Percentiles rank a stretch among this genome's conserved stretches.
Evolutionary conservation across 257 asterid genomes (phyloP).

Genomic region (Coffea canephora): DNA sequence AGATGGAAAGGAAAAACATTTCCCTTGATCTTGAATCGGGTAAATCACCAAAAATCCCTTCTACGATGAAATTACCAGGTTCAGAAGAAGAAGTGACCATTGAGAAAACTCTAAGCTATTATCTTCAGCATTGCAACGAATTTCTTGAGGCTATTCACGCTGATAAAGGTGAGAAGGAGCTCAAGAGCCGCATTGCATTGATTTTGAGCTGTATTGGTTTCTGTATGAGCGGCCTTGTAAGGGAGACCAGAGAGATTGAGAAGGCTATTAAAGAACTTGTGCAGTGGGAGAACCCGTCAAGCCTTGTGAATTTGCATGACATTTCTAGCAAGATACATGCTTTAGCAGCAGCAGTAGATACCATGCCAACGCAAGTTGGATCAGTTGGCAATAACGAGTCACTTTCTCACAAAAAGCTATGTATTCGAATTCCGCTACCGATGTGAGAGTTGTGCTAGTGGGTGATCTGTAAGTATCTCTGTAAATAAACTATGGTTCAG

Average conservation of each 20-base stretch:
- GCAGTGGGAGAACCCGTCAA: slow-evolving; percentile 84
- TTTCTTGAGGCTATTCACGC: slow-evolving; percentile 21
- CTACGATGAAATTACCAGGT: slow-evolving; percentile 15
- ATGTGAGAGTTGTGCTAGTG: no score
- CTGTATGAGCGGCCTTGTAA: slow-evolving; percentile 56
- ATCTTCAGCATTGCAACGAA: slow-evolving; percentile 43
- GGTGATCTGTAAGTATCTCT: no score
- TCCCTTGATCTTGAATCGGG: slow-evolving; percentile 62
- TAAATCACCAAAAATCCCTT: slow-evolving; percentile 19
- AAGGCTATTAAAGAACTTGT: slow-evolving; percentile 56
- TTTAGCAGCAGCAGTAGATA: slow-evolving; percentile 11
- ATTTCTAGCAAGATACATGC: slow-evolving; percentile 54
- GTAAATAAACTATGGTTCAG: no score
- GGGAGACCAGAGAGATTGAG: slow-evolving; percentile 63
- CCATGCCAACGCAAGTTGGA: no score
- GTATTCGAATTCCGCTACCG: no score
- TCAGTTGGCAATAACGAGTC: no score
- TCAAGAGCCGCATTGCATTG: slow-evolving; percentile 37
- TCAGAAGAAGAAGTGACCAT: slow-evolving; percentile 28
- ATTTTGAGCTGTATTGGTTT: slow-evolving; percentile 57
- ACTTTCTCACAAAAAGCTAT: no score
- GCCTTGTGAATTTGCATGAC: slow-evolving; percentile 52
- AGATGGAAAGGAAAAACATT: slow-evolving; percentile 45
- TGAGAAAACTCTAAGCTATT: slow-evolving; percentile 28
- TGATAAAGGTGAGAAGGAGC: slow-evolving; percentile 29